These are phyloP conservation scores for Trichoderma aggressivum DNA, from an alignment of 2,329 filamentous ascomycete species.

Conservation along the genomic window DNA sequence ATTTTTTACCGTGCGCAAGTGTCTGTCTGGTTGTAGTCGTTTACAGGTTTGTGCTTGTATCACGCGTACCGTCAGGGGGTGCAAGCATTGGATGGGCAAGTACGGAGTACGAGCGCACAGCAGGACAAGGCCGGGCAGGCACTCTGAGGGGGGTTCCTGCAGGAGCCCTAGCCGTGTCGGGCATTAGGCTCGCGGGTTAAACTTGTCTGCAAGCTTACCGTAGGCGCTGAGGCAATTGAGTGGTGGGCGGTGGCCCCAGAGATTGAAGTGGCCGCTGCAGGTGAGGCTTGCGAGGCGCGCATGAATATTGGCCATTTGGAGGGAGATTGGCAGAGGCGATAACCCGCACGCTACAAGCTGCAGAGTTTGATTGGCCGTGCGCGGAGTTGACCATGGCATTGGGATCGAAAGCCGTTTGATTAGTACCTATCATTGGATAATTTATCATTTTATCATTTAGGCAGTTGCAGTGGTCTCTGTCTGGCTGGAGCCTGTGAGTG, in stretches of 20 bases:
- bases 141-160: not conserved
- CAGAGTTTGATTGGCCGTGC: not conserved
- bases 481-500: too few species aligned
- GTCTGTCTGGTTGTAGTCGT: not conserved
- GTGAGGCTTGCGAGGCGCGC: slow-evolving; percentile 11
- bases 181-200: slow-evolving; percentile 11
- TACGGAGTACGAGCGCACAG: not conserved
- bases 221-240: not conserved
- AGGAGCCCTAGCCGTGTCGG: not conserved
- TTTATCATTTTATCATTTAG: not conserved
- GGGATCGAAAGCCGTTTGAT: not conserved
- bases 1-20: not conserved
- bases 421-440: not conserved
- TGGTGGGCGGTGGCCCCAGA: not conserved
- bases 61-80: not conserved
- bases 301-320: slow-evolving; percentile 16
- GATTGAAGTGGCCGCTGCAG: not conserved
- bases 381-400: not conserved
- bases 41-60: not conserved
- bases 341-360: not conserved
- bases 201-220: slow-evolving; percentile 14
- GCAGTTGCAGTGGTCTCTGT: not conserved
- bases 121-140: not conserved
- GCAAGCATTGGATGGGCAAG: not conserved
- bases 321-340: not conserved